Evolutionary conservation across 441 rosid genomes (phyloP), one percentile per base, ranked within the genome.

Genomic region (Aleurites moluccanus): DNA sequence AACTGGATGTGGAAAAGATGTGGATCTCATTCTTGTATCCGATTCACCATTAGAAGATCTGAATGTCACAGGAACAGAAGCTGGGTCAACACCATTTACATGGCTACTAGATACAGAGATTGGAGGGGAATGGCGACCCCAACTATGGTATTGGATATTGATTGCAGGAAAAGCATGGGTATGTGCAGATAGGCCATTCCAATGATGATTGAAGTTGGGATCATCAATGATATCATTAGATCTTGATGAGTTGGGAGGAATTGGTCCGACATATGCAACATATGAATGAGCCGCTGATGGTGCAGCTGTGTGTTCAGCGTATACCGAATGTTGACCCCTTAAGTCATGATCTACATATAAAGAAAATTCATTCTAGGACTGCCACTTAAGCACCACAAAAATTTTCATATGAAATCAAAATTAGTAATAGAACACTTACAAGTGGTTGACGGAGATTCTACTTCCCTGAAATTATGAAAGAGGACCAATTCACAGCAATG

Each of bases 101-200:
- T 78, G 91, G 74, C 84, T 70, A 38, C 80, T 67, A 42, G 89
- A 70, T 55, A 80, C 20, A 74, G 93, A 73, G 79, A 86, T 83
- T 52, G 85, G 73, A 10, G 82, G 83, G 69, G 90, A 80, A 73
- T 71, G 88, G 64, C 49, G 86, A 45, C 76, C 91, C 93, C 88
- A 85, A 75, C 73, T 75, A 52, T 79, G 85, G 40, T 85, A 86
- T 28, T 87, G 93, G 72, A 81, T 61, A 75, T 84, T 81, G 55
- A 82, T 68, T 56, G 91, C 85, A 77, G 91, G 89, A 79, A 85
- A 81, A 62, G 87, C 85, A 83, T 84, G 88, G 72, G 83, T 84
- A 76, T 80, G 87, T 60, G 83, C 78, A 16, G 86, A 79, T 68
- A 73, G 83, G 74, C 82, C 83, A 70, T 79, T 89, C 96, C 96